Base-by-base conservation (phyloP, 2,329 filamentous ascomycete genomes). In the Bipolaris oryzae region DNA sequence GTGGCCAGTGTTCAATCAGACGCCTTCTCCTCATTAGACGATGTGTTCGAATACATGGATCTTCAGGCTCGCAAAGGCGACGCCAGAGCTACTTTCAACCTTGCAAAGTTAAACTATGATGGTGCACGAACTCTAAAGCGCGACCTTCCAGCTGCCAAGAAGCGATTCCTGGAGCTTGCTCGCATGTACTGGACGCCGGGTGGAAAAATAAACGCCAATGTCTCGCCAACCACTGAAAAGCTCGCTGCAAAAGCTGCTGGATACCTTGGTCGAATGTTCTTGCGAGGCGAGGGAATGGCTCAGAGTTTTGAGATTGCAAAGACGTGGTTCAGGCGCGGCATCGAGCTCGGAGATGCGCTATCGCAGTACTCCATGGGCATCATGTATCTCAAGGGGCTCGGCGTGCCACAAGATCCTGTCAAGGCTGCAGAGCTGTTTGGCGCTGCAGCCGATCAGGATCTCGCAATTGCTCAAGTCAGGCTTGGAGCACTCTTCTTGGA, bases 1-100 rank as follows among this genome's bases (percentile, higher is more conserved):
- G 87, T 88, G 61, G 86, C 87, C 18, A 87, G 87, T 53, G 84
- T 88, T 1, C 88, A 89, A 62, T 91, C 91, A 2, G 90, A 95
- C 71, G 86, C 89, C 1, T 89, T 96, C 68, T 92, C 92, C 1
- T 90, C 91, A 15, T 86, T 97, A 56, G 92, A 96, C 67, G 94
- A 99, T 75, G 90, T 98, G 15, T 87, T 99, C 57, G 95, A 99
- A 73, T 99, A 96, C 67, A 81, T 96, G 63, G 91, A 96, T 68
- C 82, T 96, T 39, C 89, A 96, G 83, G 92, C 92, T 5, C 87
- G 93, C 58, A 96, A 96, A 73, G 92, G 93, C 10, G 92, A 96
- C 70, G 85, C 91, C 53, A 92, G 91, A 72, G 91, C 93, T 0
- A 94, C 91, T 0, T 92, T 93, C 69, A 93, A 90, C 60, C 80